Percentiles rank a stretch among this genome's conserved stretches.
These are phyloP conservation scores for Paecilomyces sp. DNA, from an alignment of 2,329 filamentous ascomycete species.

Conservation along the genomic window DNA sequence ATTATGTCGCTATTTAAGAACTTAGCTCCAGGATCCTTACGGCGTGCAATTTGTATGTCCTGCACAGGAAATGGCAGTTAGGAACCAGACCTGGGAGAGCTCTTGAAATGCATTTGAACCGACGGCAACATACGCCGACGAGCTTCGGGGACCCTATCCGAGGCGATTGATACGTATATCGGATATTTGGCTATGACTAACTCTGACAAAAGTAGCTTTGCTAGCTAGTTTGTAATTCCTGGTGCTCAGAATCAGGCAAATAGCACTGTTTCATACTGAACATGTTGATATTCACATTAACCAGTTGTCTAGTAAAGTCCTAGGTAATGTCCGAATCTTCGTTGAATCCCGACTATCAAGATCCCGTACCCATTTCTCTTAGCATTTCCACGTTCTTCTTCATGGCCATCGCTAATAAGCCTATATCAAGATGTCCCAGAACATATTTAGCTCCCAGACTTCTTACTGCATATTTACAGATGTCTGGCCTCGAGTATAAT, in stretches of 20 bases:
- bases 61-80: not conserved
- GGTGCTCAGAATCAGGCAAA: not conserved
- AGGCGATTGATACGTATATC: not conserved
- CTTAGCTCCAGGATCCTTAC: not conserved
- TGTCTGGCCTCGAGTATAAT: not conserved
- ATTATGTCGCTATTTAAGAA: not conserved
- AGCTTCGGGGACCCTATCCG: not conserved
- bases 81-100: too few species aligned
- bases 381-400: conserved; percentile 5
- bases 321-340: not conserved
- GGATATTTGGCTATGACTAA: not conserved
- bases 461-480: not conserved
- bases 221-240: not conserved
- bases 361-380: not conserved
- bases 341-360: not conserved
- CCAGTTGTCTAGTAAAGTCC: too few species aligned
- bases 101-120: not conserved
- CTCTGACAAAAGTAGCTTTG: too few species aligned
- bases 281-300: not conserved
- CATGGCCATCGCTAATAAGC: conserved; percentile 8
- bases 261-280: not conserved
- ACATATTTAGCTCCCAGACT: conserved; percentile 7
- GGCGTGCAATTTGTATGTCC: not conserved
- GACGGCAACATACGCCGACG: not conserved
- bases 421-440: conserved; percentile 9